These are phyloP conservation scores for Pezicula neosporulosa DNA, from an alignment of 2,329 filamentous ascomycete genomes.

Conservation along the genomic window DNA sequence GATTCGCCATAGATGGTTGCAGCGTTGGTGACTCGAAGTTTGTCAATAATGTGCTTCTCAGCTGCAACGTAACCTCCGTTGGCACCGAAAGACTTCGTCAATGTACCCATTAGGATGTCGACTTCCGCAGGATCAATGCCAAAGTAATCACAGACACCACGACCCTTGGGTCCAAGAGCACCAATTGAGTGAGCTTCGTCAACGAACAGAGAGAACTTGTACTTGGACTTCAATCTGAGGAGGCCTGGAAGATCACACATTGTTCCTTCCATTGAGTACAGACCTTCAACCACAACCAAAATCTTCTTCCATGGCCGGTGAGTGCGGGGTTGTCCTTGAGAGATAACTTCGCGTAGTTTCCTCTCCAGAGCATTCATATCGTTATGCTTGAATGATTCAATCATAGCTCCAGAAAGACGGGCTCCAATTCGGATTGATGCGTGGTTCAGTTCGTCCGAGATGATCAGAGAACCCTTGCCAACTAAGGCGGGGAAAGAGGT, in stretches of 20 bases:
- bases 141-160: slow-evolving; percentile 97
- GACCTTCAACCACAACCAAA: slow-evolving; percentile 87
- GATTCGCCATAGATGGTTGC: slow-evolving; percentile 85
- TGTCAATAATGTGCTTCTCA: slow-evolving; percentile 88
- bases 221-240: slow-evolving; percentile 82
- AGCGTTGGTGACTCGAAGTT: slow-evolving; percentile 81
- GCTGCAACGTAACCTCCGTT: slow-evolving; percentile 95
- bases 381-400: slow-evolving; percentile 97
- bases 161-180: slow-evolving; percentile 81
- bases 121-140: slow-evolving; percentile 82
- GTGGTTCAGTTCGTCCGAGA: slow-evolving; percentile 97
- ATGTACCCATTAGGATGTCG: slow-evolving; percentile 95
- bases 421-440: slow-evolving; percentile 95
- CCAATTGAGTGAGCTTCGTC: slow-evolving; percentile 97
- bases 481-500: slow-evolving; percentile 89
- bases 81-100: slow-evolving; percentile 97
- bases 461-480: slow-evolving; percentile 87
- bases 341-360: slow-evolving; percentile 85
- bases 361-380: slow-evolving; percentile 86
- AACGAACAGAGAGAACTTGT: slow-evolving; percentile 95
- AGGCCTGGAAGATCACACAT: slow-evolving; percentile 97
- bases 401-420: slow-evolving; percentile 90
- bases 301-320: slow-evolving; percentile 99
- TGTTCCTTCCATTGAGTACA: slow-evolving; percentile 99
- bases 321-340: slow-evolving; percentile 95